Conservation (phyloP, 2,329 filamentous ascomycete genomes). For the Stagonosporopsis vannaccii region DNA sequence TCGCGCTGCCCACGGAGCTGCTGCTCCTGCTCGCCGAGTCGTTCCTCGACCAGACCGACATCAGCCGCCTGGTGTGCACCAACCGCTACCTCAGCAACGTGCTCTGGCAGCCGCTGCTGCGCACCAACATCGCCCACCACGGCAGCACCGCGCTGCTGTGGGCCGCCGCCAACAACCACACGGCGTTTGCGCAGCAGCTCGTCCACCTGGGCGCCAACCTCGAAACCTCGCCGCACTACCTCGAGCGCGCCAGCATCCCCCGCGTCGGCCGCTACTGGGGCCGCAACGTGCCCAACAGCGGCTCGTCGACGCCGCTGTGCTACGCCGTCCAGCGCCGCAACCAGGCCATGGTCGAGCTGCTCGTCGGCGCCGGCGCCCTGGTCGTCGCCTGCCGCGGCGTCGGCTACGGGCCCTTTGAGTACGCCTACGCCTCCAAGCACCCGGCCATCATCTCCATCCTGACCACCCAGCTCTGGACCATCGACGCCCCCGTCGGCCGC, state of each 20-base stretch:
- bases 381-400: slow-evolving; percentile 13
- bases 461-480: slow-evolving; percentile 9
- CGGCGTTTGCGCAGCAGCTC: slow-evolving; percentile 6
- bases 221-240: slow-evolving; percentile 16
- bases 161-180: slow-evolving; percentile 22
- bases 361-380: slow-evolving; percentile 13
- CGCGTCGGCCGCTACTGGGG: slow-evolving; percentile 20
- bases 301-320: slow-evolving; percentile 13
- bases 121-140: slow-evolving; percentile 18
- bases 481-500: slow-evolving; percentile 14
- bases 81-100: slow-evolving; percentile 19
- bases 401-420: slow-evolving; percentile 13
- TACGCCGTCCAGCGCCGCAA: slow-evolving; percentile 21
- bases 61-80: slow-evolving; percentile 20
- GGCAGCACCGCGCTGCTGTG: slow-evolving; percentile 20
- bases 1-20: slow-evolving; percentile 16
- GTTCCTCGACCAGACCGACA: slow-evolving; percentile 20
- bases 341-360: slow-evolving; percentile 16
- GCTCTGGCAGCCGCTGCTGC: slow-evolving; percentile 16
- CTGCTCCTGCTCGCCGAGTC: slow-evolving; percentile 19
- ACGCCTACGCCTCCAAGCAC: slow-evolving; percentile 14
- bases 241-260: slow-evolving; percentile 9
- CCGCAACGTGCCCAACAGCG: slow-evolving; percentile 17
- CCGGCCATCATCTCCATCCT: slow-evolving; percentile 15
- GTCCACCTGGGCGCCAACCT: slow-evolving; percentile 17